Conservation (phyloP, 768 basidiomycete genomes). For the Mycena leptocephala region DNA sequence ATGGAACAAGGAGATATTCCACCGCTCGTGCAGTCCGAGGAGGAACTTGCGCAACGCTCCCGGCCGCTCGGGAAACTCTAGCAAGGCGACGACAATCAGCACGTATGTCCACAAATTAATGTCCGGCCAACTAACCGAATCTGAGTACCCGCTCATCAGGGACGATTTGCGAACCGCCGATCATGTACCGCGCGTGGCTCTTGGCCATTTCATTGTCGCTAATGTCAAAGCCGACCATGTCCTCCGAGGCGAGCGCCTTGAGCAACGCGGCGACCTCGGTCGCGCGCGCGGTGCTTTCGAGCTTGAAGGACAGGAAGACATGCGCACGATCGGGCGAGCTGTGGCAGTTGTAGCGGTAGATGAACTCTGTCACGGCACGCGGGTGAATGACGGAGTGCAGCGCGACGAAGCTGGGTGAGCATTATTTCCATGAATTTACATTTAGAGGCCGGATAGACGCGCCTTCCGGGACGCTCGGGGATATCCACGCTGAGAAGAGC, state of each 20-base stretch:
- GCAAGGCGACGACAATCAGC: background rate
- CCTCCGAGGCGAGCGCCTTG: slow-evolving; percentile 69
- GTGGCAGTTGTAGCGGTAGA: slow-evolving; percentile 87
- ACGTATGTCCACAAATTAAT: background rate
- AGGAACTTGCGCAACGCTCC: slow-evolving; percentile 94
- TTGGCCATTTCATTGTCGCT: slow-evolving; percentile 97
- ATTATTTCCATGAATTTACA: background rate
- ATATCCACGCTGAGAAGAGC: slow-evolving; percentile 95
- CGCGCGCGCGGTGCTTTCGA: slow-evolving; percentile 72
- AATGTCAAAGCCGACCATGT: slow-evolving; percentile 91
- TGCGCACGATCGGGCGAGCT: slow-evolving; percentile 80
- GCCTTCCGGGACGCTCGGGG: slow-evolving; percentile 95
- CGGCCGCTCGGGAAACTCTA: slow-evolving; percentile 97
- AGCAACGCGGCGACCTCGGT: slow-evolving; percentile 80
- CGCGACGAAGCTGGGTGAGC: slow-evolving; percentile 79
- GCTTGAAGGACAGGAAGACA: slow-evolving; percentile 92
- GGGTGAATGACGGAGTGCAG: slow-evolving; percentile 93
- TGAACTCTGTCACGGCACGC: slow-evolving; percentile 94
- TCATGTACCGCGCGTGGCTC: slow-evolving; percentile 94
- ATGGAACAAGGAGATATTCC: slow-evolving; percentile 98
- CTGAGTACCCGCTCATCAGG: slow-evolving; percentile 91
- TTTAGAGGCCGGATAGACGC: slow-evolving; percentile 40
- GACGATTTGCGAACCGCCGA: slow-evolving; percentile 87
- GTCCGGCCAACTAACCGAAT: slow-evolving; percentile 78
- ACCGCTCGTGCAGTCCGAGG: slow-evolving; percentile 83